Percentiles rank a stretch among this genome's conserved stretches.
Conservation (phyloP, 495 filamentous ascomycete genomes). For the Lichina pygmaea region DNA sequence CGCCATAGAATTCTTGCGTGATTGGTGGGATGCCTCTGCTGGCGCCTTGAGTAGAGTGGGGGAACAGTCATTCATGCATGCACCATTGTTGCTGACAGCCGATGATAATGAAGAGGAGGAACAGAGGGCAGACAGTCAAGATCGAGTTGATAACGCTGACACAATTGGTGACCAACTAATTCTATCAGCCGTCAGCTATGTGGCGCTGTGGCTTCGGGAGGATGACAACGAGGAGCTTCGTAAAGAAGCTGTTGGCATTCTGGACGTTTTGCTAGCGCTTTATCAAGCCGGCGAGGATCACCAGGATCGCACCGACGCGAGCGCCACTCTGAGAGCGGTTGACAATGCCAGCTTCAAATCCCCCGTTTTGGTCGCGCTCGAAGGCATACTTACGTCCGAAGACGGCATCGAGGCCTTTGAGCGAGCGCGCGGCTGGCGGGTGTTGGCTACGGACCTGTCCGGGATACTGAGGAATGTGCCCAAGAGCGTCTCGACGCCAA, state of each 20-base stretch:
- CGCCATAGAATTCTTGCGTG: slow-evolving; percentile 33
- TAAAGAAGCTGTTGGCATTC: slow-evolving; percentile 23
- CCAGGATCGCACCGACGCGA: slow-evolving; percentile 1
- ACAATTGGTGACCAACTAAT: slow-evolving; percentile 16
- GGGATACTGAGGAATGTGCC: slow-evolving; percentile 7
- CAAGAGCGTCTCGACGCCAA: background rate
- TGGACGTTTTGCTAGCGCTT: slow-evolving; percentile 29
- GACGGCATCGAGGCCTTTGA: slow-evolving; percentile 19
- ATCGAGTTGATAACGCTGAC: no score
- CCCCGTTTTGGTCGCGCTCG: slow-evolving; percentile 24
- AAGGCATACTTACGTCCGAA: slow-evolving; percentile 18
- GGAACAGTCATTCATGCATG: no score
- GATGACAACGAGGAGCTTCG: slow-evolving; percentile 30
- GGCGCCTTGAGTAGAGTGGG: no score
- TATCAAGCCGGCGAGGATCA: slow-evolving; percentile 10
- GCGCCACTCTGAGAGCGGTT: slow-evolving; percentile 6
- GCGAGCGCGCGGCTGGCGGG: slow-evolving; percentile 20
- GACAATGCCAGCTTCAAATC: slow-evolving; percentile 7
- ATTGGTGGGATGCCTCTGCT: slow-evolving; percentile 30
- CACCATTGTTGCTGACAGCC: no score
- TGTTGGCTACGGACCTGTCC: slow-evolving; percentile 19
- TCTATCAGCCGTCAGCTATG: slow-evolving; percentile 18
- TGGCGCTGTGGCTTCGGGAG: slow-evolving; percentile 33
- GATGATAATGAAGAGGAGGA: no score
- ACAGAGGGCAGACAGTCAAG: no score